Evolutionary conservation across 345 rosid genomes (phyloP).

Genomic region (Brassica carinata): DNA sequence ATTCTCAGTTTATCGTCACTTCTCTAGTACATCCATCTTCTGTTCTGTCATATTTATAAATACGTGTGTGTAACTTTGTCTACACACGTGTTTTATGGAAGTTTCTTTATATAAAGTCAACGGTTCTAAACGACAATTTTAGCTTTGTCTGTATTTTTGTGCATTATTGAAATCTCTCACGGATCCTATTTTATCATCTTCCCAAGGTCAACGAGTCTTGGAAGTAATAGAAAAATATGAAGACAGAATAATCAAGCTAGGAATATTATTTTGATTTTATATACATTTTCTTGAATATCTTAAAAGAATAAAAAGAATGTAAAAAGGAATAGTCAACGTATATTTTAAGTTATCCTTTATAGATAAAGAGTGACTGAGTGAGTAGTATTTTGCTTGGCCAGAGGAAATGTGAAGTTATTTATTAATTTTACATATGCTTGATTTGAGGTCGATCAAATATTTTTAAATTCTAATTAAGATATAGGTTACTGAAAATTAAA

Average conservation of each 20-base stretch:
- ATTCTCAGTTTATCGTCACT: conserved; percentile 40
- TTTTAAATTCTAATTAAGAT: neutral
- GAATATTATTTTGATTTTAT: neutral
- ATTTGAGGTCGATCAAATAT: neutral
- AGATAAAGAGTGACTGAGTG: neutral
- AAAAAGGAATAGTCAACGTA: neutral
- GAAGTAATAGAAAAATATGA: conserved; percentile 11
- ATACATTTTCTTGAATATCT: neutral
- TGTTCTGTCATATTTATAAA: conserved; percentile 31
- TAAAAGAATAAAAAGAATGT: neutral
- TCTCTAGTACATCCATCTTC: conserved; percentile 30
- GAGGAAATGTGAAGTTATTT: neutral
- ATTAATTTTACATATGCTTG: neutral
- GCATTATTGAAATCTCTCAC: conserved; percentile 30
- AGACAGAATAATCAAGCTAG: neutral
- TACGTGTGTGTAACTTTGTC: conserved; percentile 29
- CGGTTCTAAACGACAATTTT: conserved; percentile 34
- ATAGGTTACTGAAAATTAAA: neutral
- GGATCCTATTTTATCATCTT: conserved; percentile 26
- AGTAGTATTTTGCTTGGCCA: conserved; percentile 1
- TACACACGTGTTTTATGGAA: conserved; percentile 39
- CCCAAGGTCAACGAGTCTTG: conserved; percentile 26
- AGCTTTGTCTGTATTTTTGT: conserved; percentile 24
- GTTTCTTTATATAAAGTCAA: conserved; percentile 40
- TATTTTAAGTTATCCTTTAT: neutral